Base-by-base conservation (phyloP, 2,329 filamentous ascomycete genomes). In the Diaporthe aspalathi region DNA sequence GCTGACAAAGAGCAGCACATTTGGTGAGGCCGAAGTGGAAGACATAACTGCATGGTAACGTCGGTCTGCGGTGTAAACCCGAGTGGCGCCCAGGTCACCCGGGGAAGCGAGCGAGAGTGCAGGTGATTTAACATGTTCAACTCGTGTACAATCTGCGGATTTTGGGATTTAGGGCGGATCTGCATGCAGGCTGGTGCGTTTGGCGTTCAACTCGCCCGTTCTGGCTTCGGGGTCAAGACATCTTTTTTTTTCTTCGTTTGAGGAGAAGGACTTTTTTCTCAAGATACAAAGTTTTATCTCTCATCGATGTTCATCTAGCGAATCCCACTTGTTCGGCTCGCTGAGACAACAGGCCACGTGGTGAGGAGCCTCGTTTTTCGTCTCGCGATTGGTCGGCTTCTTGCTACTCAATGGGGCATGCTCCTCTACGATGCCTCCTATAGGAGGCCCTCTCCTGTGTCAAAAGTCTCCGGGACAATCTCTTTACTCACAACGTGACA, bases 1-100 rank as follows among this genome's bases (percentile, higher is more conserved):
- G 76, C 81, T 95, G 73, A 94, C 89, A 22, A 97, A 97, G 85
- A 94, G 89, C 70, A 97, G 94, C 82, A 96, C 93, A 0, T 97
- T 98, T 84, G 95, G 95, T 20, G 95, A 98, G 83, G 95, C 94
- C 1, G 96, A 98, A 82, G 94, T 98, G 24, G 95, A 95, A 73
- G 96, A 98, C 79, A 97, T 98, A 76, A 97, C 94, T 43, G 94
- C 94, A 27, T 98, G 95, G 95, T 98, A 88, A 82, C 72, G 35
- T 35, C 54, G 27, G 57, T 38, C 40, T 53, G 16, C 12, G 24
- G 27, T 49, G 17, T 22, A 47, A 24, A 16, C 9, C 49, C 40
- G n/a, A 53, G 35, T 35, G 47, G 9, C 20, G 22, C 43, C 52
- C 17, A 17, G 54, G 32, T 45, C 22, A 63, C 20, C 22, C 54